These are phyloP conservation scores for Aristolochia californica DNA, from an alignment of 164 flowering plant genomes.

Conservation along the genomic window DNA sequence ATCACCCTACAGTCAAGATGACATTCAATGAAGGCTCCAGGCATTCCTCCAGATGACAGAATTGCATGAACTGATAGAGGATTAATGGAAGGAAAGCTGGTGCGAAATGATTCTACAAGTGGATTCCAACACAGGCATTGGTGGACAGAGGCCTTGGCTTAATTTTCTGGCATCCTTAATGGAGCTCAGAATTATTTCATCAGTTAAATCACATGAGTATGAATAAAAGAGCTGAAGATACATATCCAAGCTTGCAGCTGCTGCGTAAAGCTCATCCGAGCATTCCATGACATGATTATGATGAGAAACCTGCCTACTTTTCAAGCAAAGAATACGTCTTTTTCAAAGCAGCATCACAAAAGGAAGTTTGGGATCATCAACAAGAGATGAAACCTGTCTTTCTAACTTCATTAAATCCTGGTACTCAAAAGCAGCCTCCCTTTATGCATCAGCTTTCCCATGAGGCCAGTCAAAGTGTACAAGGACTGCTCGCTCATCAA, in stretches of 20 bases:
- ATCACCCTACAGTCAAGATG: neutral
- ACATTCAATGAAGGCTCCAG: conserved; percentile 47
- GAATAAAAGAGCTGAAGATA: conserved; percentile 75
- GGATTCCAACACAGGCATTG: conserved; percentile 84
- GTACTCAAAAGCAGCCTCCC: conserved; percentile 95
- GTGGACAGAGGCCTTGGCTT: conserved; percentile 36
- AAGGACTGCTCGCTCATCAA: conserved; percentile 94
- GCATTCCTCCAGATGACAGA: conserved; percentile 48
- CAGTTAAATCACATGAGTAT: conserved; percentile 64
- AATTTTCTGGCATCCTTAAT: conserved; percentile 31
- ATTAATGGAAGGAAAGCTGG: conserved; percentile 81
- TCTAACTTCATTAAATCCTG: conserved; percentile 80
- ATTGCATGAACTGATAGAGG: conserved; percentile 87
- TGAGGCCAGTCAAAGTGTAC: conserved; percentile 99
- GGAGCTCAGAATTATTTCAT: conserved; percentile 62
- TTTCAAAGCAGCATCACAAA: conserved; percentile 85
- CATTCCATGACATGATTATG: conserved; percentile 64
- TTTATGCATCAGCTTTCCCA: conserved; percentile 89
- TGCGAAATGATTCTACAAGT: conserved; percentile 83
- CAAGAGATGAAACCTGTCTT: conserved; percentile 58
- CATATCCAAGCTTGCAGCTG: conserved; percentile 78
- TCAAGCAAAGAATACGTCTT: conserved; percentile 95
- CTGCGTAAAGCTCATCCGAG: conserved; percentile 88
- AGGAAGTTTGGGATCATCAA: conserved; percentile 71
- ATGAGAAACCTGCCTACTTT: conserved; percentile 69